phyloP scores from a whole-genome alignment of 2,329 filamentous ascomycete species.

The Alternaria triticina region DNA sequence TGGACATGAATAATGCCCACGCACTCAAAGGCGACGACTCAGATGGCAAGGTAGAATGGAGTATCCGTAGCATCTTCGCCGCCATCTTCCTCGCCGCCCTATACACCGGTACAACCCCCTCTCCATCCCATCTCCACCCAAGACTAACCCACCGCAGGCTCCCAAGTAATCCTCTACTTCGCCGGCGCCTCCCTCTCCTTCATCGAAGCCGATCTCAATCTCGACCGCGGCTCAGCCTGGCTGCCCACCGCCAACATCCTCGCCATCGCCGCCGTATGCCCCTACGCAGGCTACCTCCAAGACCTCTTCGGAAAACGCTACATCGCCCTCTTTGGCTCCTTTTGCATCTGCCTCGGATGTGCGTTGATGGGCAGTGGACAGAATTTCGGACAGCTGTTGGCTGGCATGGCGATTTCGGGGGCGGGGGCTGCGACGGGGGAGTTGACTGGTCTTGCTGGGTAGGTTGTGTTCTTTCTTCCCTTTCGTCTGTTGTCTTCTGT shows the following conservation, averaged over 20 bases:
- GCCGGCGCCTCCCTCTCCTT: slow-evolving; percentile 40
- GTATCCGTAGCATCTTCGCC: slow-evolving; percentile 40
- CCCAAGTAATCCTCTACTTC: slow-evolving; percentile 45
- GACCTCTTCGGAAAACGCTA: slow-evolving; percentile 47
- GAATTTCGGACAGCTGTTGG: slow-evolving; percentile 42
- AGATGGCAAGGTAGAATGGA: slow-evolving; percentile 50
- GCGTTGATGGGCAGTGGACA: slow-evolving; percentile 38
- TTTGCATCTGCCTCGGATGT: slow-evolving; percentile 40
- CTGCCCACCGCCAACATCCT: slow-evolving; percentile 45
- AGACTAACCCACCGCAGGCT: slow-evolving; percentile 24
- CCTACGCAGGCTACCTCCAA: slow-evolving; percentile 45
- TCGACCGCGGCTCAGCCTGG: slow-evolving; percentile 36
- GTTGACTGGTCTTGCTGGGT: slow-evolving; percentile 46
- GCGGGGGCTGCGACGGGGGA: slow-evolving; percentile 45
- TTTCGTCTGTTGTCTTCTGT: background rate
- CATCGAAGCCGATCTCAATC: slow-evolving; percentile 35
- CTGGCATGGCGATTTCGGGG: slow-evolving; percentile 44
- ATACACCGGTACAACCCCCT: slow-evolving; percentile 35
- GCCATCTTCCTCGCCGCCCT: slow-evolving; percentile 47
- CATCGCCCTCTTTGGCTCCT: slow-evolving; percentile 42
- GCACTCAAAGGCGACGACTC: slow-evolving; percentile 51
- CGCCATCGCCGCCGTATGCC: slow-evolving; percentile 43
- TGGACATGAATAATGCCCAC: slow-evolving; percentile 44
- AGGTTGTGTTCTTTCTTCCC: background rate
- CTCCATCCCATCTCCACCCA: background rate